Percentiles rank a stretch among this genome's conserved stretches.
phyloP scores from a whole-genome alignment of 352 stramenopile species.

The Aphanomyces stellatus region DNA sequence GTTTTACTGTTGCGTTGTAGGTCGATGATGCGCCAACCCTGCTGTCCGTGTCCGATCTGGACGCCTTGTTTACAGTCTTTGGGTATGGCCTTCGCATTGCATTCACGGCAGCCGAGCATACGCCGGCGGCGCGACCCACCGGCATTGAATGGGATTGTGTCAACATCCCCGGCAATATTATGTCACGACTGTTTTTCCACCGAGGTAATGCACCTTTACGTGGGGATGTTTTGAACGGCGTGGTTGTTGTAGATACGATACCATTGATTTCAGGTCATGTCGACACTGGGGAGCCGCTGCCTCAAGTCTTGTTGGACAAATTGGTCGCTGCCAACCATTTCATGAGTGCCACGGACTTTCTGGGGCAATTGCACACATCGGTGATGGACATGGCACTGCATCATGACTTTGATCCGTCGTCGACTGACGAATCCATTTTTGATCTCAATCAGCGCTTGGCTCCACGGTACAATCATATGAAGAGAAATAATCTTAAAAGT shows the following conservation, averaged over 20 bases:
- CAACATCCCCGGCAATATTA: constrained; percentile 96
- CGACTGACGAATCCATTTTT: too few species aligned
- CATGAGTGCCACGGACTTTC: constrained; percentile 46
- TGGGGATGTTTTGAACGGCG: neutral
- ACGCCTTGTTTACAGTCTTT: constrained; percentile 95
- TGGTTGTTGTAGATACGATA: neutral
- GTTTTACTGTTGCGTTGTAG: too few species aligned
- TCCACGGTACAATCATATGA: too few species aligned
- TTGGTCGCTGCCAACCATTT: constrained; percentile 93
- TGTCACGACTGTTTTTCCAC: constrained; percentile 99
- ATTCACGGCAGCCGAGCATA: constrained; percentile 93
- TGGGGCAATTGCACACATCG: neutral
- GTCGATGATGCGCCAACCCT: constrained; percentile 86
- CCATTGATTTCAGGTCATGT: constrained; percentile 66
- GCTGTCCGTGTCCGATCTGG: constrained; percentile 97
- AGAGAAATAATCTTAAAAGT: neutral
- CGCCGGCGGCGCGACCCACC: constrained; percentile 94
- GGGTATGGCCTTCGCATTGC: constrained; percentile 98
- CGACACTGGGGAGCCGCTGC: constrained; percentile 85
- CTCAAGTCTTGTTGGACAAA: constrained; percentile 93
- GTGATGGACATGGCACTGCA: neutral
- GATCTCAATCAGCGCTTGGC: too few species aligned
- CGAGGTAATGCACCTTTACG: constrained; percentile 15
- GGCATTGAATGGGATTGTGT: constrained; percentile 98
- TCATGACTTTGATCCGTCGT: neutral